Percentiles rank a stretch among this genome's conserved stretches.
Conservation (phyloP, 768 basidiomycete species). For the Myochromella boudieri region DNA sequence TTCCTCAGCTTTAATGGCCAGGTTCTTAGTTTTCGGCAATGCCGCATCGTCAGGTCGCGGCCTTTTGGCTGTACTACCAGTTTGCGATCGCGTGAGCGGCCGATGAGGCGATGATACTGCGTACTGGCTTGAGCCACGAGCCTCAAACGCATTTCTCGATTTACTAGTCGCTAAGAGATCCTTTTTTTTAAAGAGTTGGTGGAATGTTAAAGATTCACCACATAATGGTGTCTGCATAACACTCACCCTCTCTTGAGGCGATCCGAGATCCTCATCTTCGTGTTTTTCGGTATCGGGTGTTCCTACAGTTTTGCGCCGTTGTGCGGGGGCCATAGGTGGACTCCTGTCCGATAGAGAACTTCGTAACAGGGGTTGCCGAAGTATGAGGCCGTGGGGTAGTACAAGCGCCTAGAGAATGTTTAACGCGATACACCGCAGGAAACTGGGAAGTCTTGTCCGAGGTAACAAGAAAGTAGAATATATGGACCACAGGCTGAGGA, state of each 20-base stretch:
- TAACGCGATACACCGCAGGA: too few relatives aligned
- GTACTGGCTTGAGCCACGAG: not conserved
- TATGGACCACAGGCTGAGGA: too few relatives aligned
- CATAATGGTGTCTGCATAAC: not conserved
- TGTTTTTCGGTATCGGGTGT: conserved; percentile 12
- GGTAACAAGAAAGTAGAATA: too few relatives aligned
- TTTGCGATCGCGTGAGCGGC: conserved; percentile 37
- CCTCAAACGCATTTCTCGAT: not conserved
- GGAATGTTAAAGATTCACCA: too few relatives aligned
- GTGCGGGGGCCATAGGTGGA: conserved; percentile 19
- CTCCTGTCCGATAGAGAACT: conserved; percentile 6
- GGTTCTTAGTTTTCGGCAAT: conserved; percentile 9
- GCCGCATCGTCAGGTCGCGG: conserved; percentile 22
- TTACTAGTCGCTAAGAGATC: too few relatives aligned
- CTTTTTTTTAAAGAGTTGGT: too few relatives aligned
- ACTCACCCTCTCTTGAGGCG: conserved; percentile 7
- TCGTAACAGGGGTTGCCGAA: conserved; percentile 20
- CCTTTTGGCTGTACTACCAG: conserved; percentile 29
- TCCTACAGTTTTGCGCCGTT: conserved; percentile 21
- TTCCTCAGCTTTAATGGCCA: too few relatives aligned
- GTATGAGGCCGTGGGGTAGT: too few relatives aligned
- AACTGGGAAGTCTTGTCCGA: too few relatives aligned
- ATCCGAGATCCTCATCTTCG: conserved; percentile 1
- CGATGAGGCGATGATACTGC: conserved; percentile 17
- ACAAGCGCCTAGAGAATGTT: too few relatives aligned